These are phyloP conservation scores for Euphrasia arctica DNA, from an alignment of 305 asterid species.

Conservation along the genomic window DNA sequence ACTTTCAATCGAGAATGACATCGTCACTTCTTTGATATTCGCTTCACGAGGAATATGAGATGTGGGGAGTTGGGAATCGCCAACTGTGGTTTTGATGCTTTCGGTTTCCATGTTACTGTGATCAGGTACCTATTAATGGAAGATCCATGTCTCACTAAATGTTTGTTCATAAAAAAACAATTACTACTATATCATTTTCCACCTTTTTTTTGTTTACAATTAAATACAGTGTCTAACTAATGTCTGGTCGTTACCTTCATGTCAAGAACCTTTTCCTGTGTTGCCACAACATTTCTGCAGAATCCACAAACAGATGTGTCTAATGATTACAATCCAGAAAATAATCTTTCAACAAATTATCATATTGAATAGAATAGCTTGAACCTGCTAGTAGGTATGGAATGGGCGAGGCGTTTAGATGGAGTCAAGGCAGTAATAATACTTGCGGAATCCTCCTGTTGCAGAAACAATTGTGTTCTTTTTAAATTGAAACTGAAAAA, in stretches of 20 bases:
- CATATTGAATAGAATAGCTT: constrained; percentile 24
- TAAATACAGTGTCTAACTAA: constrained; percentile 6
- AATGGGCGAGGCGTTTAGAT: constrained; percentile 51
- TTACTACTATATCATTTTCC: not conserved
- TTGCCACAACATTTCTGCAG: constrained; percentile 50
- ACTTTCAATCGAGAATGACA: constrained; percentile 39
- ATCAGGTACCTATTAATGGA: constrained; percentile 36
- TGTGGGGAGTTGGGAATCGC: constrained; percentile 31
- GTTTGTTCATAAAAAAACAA: not conserved
- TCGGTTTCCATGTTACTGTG: constrained; percentile 32
- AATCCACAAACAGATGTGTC: constrained; percentile 20
- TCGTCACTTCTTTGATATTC: constrained; percentile 41
- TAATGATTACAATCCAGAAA: constrained; percentile 19
- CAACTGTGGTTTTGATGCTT: constrained; percentile 27
- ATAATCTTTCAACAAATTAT: constrained; percentile 15
- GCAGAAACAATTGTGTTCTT: constrained; percentile 22
- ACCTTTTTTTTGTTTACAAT: constrained; percentile 13
- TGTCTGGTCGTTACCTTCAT: constrained; percentile 43
- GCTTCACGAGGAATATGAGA: constrained; percentile 28
- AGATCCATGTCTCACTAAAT: constrained; percentile 20
- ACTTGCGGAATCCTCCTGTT: constrained; percentile 46
- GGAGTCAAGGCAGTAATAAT: constrained; percentile 38
- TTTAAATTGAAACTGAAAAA: not conserved
- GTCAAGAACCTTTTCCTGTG: constrained; percentile 37
- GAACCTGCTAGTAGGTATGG: constrained; percentile 55